Evolutionary conservation across 768 basidiomycete genomes (phyloP), one percentile per base, ranked within the genome.

Genomic region (Amyloporia xantha): DNA sequence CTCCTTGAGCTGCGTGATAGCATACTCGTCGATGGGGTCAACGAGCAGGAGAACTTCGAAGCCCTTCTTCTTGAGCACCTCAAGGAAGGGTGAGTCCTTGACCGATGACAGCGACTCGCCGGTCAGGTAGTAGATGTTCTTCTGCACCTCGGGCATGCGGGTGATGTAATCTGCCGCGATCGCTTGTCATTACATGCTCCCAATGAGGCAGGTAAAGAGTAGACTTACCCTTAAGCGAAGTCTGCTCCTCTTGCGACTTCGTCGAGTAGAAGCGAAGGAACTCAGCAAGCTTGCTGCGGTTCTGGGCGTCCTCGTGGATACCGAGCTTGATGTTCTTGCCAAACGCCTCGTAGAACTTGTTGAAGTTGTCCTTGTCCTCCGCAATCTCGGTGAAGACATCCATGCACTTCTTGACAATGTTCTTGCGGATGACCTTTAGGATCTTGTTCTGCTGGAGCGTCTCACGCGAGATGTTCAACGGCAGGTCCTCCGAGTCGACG

Each of bases 401-500:
- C 72, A 98, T 69, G 66, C 88, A 86, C 78, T 97, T 97, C 84
- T 92, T 98, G 70, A 98, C 94, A 48, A 98, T 81, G 78, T 97
- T 96, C 83, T 97, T 96, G 70, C 92, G 90, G 68, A 95, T 94
- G 69, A 96, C 93, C 79, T 98, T 99, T 62, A 99, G 86, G 60
- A 99, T 99, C 84, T 98, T 99, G 82, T 98, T 98, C 67, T 98
- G 96, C 71, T 99, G 96, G 48, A 99, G 84, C 27, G 94, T 97
- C 79, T 99, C 95, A 74, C 96, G 93, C 38, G 96, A 98, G 71
- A 99, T 98, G 82, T 99, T 99, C 66, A 98, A 90, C 23, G 96
- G 96, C 25, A 99, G 84, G 70, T 99, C 96, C 75, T 99, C 96
- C 26, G 95, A 98, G 78, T 99, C 95, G 72, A 99, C 96, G 67